Evolutionary conservation across 2,329 filamentous ascomycete genomes (phyloP).

Genomic region (Xylariaceae sp.): DNA sequence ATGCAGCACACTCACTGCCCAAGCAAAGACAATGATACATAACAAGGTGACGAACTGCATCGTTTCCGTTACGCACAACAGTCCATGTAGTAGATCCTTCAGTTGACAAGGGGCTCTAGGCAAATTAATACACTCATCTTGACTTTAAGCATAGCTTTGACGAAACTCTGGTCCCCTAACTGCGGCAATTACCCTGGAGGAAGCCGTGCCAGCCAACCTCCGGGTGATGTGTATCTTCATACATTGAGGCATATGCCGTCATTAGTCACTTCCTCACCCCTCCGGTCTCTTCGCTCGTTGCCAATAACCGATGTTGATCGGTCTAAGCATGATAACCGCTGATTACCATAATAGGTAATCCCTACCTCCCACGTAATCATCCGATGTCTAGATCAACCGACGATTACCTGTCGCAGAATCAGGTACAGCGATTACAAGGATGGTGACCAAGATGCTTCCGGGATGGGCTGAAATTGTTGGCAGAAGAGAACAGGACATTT

Average conservation of each 20-base stretch:
- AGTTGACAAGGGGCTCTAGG: background rate
- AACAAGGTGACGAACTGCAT: background rate
- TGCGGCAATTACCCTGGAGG: background rate
- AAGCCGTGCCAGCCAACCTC: background rate
- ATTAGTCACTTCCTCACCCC: background rate
- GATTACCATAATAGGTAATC: background rate
- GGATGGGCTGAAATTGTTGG: background rate
- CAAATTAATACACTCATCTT: background rate
- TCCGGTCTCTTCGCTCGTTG: background rate
- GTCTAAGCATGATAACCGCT: background rate
- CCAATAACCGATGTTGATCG: background rate
- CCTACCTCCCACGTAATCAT: background rate
- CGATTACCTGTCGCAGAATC: background rate
- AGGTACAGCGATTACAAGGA: background rate
- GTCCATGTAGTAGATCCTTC: background rate
- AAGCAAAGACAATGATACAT: background rate
- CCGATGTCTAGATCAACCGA: background rate
- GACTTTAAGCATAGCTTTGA: background rate
- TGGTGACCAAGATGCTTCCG: background rate
- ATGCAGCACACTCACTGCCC: background rate
- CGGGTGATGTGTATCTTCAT: background rate
- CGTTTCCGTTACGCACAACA: background rate
- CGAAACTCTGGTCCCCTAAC: background rate
- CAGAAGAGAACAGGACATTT: background rate
- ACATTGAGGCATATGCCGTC: background rate